These are phyloP conservation scores for Teunomyces stri DNA, from an alignment of 805 yeast species.

Conservation along the genomic window DNA sequence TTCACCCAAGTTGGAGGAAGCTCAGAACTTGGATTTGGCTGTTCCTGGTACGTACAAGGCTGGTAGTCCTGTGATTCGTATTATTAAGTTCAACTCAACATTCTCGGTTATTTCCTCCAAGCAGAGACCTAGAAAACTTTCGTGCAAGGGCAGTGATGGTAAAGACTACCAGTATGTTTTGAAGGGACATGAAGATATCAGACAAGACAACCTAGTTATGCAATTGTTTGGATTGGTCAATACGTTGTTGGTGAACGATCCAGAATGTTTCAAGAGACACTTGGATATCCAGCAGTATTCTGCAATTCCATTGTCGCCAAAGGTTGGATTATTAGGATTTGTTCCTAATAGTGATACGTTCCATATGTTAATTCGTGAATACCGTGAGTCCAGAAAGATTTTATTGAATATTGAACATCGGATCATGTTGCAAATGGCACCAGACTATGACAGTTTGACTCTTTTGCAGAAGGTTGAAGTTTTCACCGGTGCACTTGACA, in stretches of 20 bases:
- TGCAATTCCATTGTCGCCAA: slow-evolving; percentile 94
- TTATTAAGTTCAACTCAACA: slow-evolving; percentile 74
- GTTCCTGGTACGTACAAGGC: slow-evolving; percentile 93
- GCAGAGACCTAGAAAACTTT: slow-evolving; percentile 88
- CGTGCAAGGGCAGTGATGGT: slow-evolving; percentile 86
- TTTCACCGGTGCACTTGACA: slow-evolving; percentile 91
- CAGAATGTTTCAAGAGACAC: slow-evolving; percentile 95
- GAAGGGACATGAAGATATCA: slow-evolving; percentile 96
- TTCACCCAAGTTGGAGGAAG: slow-evolving; percentile 82
- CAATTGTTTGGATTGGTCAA: slow-evolving; percentile 95
- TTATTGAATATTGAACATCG: slow-evolving; percentile 90
- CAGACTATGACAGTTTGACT: slow-evolving; percentile 88
- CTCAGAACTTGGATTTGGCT: slow-evolving; percentile 78
- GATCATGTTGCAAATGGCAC: slow-evolving; percentile 97
- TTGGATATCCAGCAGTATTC: slow-evolving; percentile 88
- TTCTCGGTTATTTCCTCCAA: slow-evolving; percentile 88
- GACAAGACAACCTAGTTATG: slow-evolving; percentile 98
- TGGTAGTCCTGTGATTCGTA: slow-evolving; percentile 73
- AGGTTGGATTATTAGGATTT: slow-evolving; percentile 96
- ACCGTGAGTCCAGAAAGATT: slow-evolving; percentile 87
- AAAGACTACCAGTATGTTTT: slow-evolving; percentile 77
- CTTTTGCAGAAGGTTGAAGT: slow-evolving; percentile 92
- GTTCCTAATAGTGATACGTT: slow-evolving; percentile 96
- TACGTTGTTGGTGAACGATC: slow-evolving; percentile 80
- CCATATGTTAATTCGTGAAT: slow-evolving; percentile 88